Base-by-base conservation (phyloP, 306 rosid species). In the Citrullus mucosospermus region DNA sequence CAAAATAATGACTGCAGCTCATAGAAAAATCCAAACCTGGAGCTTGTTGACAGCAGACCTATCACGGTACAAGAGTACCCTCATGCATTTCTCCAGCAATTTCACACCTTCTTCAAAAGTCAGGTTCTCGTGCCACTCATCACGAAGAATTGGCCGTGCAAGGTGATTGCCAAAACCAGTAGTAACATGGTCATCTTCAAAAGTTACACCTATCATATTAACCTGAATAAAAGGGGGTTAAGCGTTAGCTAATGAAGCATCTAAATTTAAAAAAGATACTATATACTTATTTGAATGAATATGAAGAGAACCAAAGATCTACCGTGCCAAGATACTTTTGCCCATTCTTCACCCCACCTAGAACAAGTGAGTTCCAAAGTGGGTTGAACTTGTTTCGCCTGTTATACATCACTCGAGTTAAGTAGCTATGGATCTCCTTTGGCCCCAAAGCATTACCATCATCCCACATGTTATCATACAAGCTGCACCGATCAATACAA, bases 101-200 rank as follows among this genome's bases (percentile, higher is more conserved):
- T 89, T 91, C 78, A 95, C 92, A 4, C 91, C 99, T 68, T 92
- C 99, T 90, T 91, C 99, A 54, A 88, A 91, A 78, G 91, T 88
- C 90, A 95, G 85, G 77, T 91, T 84, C 75, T 88, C 97, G 76
- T 87, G 91, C 99, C 99, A 95, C 86, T 92, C 99, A 11, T 91
- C 99, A 60, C 97, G 99, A 66, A 92, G 99, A 86, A 95, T 88
- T 58, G 99, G 99, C 63, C 97, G 88, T 60, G 99, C 97, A 71
- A 95, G 97, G 79, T 95, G 99, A 80, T 92, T 92, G n/a, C 99
- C 99, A 78, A 92, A 92, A 36, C 98, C 98, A 10, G 97, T 92
- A 11, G 98, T 94, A 34, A 94, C 96, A 83, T 94, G 97, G 69
- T 88, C 77, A 82, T 95, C 99, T 83, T 92, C 97, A 38, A 84